Percentiles rank a stretch among this genome's conserved stretches.
Evolutionary conservation across 2,329 filamentous ascomycete genomes (phyloP).

Genomic region (Fusarium camptoceras): DNA sequence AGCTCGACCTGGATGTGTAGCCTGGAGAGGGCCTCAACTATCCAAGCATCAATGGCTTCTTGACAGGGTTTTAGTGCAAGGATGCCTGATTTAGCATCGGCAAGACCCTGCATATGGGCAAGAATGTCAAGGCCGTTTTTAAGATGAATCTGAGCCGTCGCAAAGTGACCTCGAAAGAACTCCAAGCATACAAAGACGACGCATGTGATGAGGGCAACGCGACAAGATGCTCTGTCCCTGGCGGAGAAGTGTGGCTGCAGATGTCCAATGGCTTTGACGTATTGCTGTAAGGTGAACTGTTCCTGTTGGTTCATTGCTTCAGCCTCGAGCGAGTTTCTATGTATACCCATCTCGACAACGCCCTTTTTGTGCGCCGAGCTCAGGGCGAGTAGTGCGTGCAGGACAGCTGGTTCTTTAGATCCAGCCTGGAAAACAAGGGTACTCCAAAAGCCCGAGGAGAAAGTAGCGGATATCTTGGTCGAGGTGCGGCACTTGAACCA

Average conservation of each 20-base stretch:
- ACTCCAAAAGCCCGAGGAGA: constrained; percentile 54
- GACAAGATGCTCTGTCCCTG: constrained; percentile 47
- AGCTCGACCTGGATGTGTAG: constrained; percentile 48
- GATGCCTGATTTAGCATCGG: constrained; percentile 45
- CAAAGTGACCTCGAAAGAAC: constrained; percentile 36
- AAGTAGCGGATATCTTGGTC: constrained; percentile 53
- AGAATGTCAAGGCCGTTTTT: constrained; percentile 45
- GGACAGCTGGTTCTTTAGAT: constrained; percentile 52
- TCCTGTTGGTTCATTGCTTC: constrained; percentile 29
- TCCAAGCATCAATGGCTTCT: constrained; percentile 55
- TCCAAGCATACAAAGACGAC: constrained; percentile 37
- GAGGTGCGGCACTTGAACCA: constrained; percentile 53
- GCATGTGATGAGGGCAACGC: constrained; percentile 52
- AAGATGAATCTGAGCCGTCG: constrained; percentile 36
- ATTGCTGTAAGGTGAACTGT: constrained; percentile 49
- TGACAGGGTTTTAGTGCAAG: constrained; percentile 19
- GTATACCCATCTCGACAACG: constrained; percentile 6
- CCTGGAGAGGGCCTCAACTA: constrained; percentile 56
- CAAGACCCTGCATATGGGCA: constrained; percentile 53
- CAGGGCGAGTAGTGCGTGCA: constrained; percentile 56
- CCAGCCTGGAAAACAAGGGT: constrained; percentile 53
- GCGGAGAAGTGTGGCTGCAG: constrained; percentile 51
- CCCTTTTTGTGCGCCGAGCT: constrained; percentile 50
- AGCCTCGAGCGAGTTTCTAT: not conserved
- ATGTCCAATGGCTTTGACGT: constrained; percentile 53